Evolutionary conservation across 2,329 filamentous ascomycete species (phyloP).

Genomic region (Clarireedia sp.): DNA sequence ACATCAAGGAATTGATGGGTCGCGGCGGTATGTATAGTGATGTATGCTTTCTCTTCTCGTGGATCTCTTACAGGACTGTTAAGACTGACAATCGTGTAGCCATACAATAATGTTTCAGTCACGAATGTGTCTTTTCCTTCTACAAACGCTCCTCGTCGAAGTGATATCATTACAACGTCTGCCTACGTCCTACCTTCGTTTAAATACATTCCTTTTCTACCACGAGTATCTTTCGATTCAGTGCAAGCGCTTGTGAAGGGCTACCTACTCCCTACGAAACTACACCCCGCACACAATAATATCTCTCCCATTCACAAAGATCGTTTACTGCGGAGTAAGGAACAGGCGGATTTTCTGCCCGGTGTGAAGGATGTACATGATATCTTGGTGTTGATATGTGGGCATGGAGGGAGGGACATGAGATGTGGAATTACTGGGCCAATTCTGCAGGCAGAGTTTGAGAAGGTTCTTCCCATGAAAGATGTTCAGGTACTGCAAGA

Average conservation of each 20-base stretch:
- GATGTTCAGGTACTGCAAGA: slow-evolving; percentile 43
- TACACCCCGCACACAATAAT: slow-evolving; percentile 52
- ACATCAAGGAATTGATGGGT: slow-evolving; percentile 63
- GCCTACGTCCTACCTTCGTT: slow-evolving; percentile 78
- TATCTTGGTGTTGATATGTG: slow-evolving; percentile 76
- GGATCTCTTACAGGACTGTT: neutral
- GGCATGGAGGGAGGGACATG: slow-evolving; percentile 72
- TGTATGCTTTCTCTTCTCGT: slow-evolving; percentile 38
- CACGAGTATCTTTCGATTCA: slow-evolving; percentile 50
- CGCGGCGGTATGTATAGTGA: slow-evolving; percentile 58
- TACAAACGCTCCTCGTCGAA: slow-evolving; percentile 26
- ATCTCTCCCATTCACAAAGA: slow-evolving; percentile 52
- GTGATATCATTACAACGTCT: slow-evolving; percentile 47
- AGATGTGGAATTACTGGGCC: slow-evolving; percentile 79
- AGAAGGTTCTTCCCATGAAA: slow-evolving; percentile 43
- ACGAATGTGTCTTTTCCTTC: slow-evolving; percentile 69
- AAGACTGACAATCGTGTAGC: slow-evolving; percentile 41
- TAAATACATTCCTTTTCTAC: slow-evolving; percentile 67
- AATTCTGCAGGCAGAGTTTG: slow-evolving; percentile 63
- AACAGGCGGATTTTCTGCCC: slow-evolving; percentile 42
- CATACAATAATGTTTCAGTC: slow-evolving; percentile 73
- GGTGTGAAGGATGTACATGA: slow-evolving; percentile 56
- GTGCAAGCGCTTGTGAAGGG: slow-evolving; percentile 53
- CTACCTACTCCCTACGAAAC: slow-evolving; percentile 54
- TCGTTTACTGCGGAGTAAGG: slow-evolving; percentile 42